Conservation (phyloP, 2,329 filamentous ascomycete genomes). For the Cryphonectria radicalis region DNA sequence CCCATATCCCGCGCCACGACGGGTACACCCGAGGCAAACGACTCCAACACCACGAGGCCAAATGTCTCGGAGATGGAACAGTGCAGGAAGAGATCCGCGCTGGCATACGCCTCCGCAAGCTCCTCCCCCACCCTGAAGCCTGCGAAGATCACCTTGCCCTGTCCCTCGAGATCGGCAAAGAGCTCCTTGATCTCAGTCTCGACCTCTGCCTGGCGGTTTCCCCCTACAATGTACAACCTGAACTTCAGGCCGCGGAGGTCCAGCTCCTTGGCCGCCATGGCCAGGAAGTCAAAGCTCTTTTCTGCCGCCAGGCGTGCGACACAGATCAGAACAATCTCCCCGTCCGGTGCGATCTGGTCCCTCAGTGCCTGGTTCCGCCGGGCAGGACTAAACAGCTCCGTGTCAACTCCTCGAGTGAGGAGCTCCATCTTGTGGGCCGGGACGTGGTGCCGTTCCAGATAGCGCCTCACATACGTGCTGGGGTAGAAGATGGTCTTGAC, state of each 20-base stretch:
- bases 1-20: conserved; percentile 72
- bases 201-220: conserved; percentile 67
- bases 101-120: conserved; percentile 69
- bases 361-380: conserved; percentile 57
- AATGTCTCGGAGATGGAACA: conserved; percentile 75
- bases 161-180: conserved; percentile 54
- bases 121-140: conserved; percentile 65
- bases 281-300: conserved; percentile 72
- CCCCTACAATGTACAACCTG: conserved; percentile 69
- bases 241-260: conserved; percentile 60
- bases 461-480: conserved; percentile 63
- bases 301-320: conserved; percentile 71
- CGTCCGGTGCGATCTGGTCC: conserved; percentile 59
- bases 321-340: conserved; percentile 67
- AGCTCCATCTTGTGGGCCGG: conserved; percentile 61
- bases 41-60: conserved; percentile 71
- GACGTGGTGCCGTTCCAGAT: conserved; percentile 62
- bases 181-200: conserved; percentile 64
- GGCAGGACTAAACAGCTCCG: conserved; percentile 61
- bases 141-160: conserved; percentile 65
- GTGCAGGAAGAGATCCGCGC: conserved; percentile 71
- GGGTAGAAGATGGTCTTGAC: conserved; percentile 73
- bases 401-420: conserved; percentile 68
- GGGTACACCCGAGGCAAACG: conserved; percentile 72
- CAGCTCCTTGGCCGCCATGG: conserved; percentile 58